Evolutionary conservation across 352 stramenopile genomes (phyloP).

Genomic region (Aphanomyces invadans): DNA sequence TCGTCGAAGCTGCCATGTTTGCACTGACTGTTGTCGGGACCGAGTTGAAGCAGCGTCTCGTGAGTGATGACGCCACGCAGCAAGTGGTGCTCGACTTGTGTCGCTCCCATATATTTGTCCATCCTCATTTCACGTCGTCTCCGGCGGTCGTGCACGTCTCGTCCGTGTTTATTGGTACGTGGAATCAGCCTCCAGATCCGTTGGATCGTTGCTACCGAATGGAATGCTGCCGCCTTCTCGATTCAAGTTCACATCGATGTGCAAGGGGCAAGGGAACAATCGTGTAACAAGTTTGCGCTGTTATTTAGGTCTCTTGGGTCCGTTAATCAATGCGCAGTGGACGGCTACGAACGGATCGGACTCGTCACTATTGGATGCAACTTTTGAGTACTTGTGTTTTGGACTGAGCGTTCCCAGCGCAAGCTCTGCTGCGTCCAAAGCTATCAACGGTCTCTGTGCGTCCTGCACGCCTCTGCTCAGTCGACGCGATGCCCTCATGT

Average conservation of each 20-base stretch:
- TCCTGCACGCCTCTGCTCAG: not conserved
- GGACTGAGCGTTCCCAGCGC: not conserved
- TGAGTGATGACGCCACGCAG: not conserved
- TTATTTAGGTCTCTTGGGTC: not conserved
- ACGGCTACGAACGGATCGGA: not conserved
- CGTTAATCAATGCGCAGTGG: not conserved
- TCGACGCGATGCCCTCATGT: not conserved
- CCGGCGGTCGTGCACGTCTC: not conserved
- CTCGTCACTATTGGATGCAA: conserved; percentile 2
- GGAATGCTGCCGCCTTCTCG: too few relatives aligned
- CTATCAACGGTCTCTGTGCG: not conserved
- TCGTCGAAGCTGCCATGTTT: conserved; percentile 17
- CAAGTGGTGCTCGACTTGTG: conserved; percentile 5
- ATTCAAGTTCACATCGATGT: too few relatives aligned
- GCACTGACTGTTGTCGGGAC: not conserved
- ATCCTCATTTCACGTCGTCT: not conserved
- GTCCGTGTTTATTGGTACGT: conserved; percentile 13
- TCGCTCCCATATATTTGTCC: not conserved
- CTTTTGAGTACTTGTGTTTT: conserved; percentile 10
- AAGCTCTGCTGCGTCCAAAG: not conserved
- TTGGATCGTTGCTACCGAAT: too few relatives aligned
- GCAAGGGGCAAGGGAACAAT: too few relatives aligned
- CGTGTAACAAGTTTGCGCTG: too few relatives aligned
- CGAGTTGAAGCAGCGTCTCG: conserved; percentile 10
- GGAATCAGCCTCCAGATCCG: too few relatives aligned